Evolutionary conservation across 1,284 basidiomycete genomes (phyloP), one percentile per base, ranked within the genome.

Genomic region (Mycosarcoma mackinlayi): DNA sequence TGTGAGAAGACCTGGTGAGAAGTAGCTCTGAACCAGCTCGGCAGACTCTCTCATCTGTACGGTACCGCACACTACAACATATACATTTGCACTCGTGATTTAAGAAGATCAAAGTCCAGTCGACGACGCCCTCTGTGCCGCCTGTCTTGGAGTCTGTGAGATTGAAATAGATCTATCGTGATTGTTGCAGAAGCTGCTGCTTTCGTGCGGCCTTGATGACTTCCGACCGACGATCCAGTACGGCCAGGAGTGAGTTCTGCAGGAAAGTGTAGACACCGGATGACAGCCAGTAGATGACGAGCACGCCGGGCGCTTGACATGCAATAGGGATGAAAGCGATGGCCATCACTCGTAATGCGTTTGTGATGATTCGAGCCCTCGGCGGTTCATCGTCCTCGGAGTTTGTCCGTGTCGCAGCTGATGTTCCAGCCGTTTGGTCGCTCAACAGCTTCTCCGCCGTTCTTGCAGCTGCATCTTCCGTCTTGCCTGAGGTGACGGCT

Each of bases 221-320:
- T 45, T 60, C 52, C 41, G 77, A 53, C 27, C 70, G 49, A 47
- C 75, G 52, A 58, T 78, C 61, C 52, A 80, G 45, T 31, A 79
- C 46, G 47, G 76, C 76, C 28, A 94, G 86, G n/a, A 87, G 70
- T 86, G 89, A 90, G 7, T 91, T 90, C 79, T 94, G 92, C 16
- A 89, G 62, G 21, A 94, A 84, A 33, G 92, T 92, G 78, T 91
- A 91, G 18, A 87, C 83, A 23, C 92, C 90, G 7, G 92, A 93
- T 6, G 91, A 89, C 3, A 91, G 85, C 92, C 92, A 94, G 79
- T 92, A 94, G 18, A 93, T 75, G 41, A 89, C 86, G 18, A 94
- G 86, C 45, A 90, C 92, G 63, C 91, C 90, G 45, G 92, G 92
- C 19, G 90, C 88, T 79, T 91, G 84, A 16, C 88, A 86, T n/a